Evolutionary conservation across 2,329 filamentous ascomycete genomes (phyloP).

Genomic region (Arthrobotrys entomopaga): DNA sequence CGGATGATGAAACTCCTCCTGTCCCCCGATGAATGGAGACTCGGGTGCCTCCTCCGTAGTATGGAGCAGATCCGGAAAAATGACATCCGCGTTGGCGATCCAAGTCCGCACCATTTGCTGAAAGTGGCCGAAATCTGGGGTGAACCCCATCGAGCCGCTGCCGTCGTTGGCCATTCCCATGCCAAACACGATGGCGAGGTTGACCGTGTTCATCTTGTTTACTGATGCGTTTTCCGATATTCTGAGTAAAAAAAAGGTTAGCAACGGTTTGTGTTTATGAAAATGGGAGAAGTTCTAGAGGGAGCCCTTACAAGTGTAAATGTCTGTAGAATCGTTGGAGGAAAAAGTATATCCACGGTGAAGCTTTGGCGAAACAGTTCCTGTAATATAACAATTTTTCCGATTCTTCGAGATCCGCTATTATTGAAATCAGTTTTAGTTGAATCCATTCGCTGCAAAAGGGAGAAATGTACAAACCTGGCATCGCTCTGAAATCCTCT

Average conservation of each 20-base stretch:
- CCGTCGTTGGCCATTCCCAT: slow-evolving; percentile 59
- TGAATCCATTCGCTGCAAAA: background rate
- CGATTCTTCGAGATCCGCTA: slow-evolving; percentile 46
- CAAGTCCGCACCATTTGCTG: slow-evolving; percentile 59
- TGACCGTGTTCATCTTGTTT: slow-evolving; percentile 59
- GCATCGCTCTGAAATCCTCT: slow-evolving; percentile 71
- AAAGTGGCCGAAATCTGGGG: slow-evolving; percentile 58
- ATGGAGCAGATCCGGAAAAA: slow-evolving; percentile 57
- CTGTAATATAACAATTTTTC: slow-evolving; percentile 48
- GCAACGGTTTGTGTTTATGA: background rate
- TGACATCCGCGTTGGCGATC: slow-evolving; percentile 57
- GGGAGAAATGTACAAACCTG: slow-evolving; percentile 65
- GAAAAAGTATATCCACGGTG: slow-evolving; percentile 58
- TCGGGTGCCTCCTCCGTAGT: slow-evolving; percentile 39
- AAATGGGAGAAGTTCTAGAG: background rate
- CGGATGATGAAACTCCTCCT: slow-evolving; percentile 46
- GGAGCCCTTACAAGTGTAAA: slow-evolving; percentile 56
- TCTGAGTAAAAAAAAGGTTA: slow-evolving; percentile 51
- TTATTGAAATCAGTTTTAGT: background rate
- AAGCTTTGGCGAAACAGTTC: slow-evolving; percentile 53
- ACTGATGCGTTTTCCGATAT: slow-evolving; percentile 58
- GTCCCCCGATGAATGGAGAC: slow-evolving; percentile 43
- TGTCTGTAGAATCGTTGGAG: slow-evolving; percentile 59
- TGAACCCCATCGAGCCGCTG: slow-evolving; percentile 57
- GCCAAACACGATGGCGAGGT: slow-evolving; percentile 60